phyloP scores from a whole-genome alignment of 352 stramenopile genomes.

The Phytopythium cucurbitacearum region DNA sequence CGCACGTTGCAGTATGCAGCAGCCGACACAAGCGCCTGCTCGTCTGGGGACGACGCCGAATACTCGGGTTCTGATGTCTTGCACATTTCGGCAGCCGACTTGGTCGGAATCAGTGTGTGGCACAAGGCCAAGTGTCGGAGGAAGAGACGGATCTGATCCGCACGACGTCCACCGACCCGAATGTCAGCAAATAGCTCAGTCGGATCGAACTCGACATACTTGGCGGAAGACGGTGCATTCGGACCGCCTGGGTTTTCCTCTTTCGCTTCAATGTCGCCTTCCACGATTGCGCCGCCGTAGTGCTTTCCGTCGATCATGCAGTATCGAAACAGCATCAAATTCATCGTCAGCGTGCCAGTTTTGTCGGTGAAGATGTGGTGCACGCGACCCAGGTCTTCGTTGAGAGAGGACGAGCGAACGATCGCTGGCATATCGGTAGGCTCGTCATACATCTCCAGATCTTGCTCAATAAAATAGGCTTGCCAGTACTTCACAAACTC shows the following conservation, averaged over 20 bases:
- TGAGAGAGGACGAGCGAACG: slow-evolving; percentile 80
- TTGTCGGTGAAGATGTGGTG: slow-evolving; percentile 94
- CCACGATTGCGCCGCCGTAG: slow-evolving; percentile 83
- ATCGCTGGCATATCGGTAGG: slow-evolving; percentile 84
- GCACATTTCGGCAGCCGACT: slow-evolving; percentile 65
- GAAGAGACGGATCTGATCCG: slow-evolving; percentile 47
- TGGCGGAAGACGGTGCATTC: slow-evolving; percentile 2
- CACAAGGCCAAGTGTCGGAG: slow-evolving; percentile 76
- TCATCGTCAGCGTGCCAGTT: slow-evolving; percentile 94
- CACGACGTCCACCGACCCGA: slow-evolving; percentile 26
- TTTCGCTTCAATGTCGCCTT: slow-evolving; percentile 40
- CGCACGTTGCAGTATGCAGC: slow-evolving; percentile 75
- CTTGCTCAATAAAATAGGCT: slow-evolving; percentile 92
- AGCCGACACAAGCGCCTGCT: slow-evolving; percentile 72
- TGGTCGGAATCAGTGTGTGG: slow-evolving; percentile 74
- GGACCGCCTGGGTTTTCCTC: neutral
- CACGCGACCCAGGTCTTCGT: slow-evolving; percentile 92
- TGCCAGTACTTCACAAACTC: slow-evolving; percentile 96
- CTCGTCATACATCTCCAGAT: slow-evolving; percentile 90
- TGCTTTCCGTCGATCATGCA: slow-evolving; percentile 91
- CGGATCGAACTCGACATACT: slow-evolving; percentile 72
- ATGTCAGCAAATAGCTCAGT: slow-evolving; percentile 62
- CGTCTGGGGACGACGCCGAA: slow-evolving; percentile 77
- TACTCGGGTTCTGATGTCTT: slow-evolving; percentile 71
- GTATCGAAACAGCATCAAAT: slow-evolving; percentile 96